Evolutionary conservation across 2,329 filamentous ascomycete genomes (phyloP).

Genomic region (Blastomyces silverae): DNA sequence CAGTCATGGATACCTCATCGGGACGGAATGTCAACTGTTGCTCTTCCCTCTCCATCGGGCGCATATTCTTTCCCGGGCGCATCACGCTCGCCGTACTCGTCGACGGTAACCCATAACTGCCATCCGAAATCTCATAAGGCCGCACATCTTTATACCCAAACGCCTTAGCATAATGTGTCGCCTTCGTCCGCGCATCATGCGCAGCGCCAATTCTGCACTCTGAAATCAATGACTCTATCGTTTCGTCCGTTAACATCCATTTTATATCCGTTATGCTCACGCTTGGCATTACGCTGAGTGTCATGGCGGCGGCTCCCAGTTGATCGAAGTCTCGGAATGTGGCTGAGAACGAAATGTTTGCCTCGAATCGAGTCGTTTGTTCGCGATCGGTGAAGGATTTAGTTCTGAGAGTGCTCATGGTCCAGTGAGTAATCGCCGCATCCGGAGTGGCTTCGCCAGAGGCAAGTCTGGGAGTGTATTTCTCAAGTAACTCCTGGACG

Average conservation of each 20-base stretch:
- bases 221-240: neutral
- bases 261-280: neutral
- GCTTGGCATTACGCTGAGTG: constrained; percentile 5
- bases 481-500: neutral
- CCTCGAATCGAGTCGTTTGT: neutral
- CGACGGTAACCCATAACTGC: neutral
- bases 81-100: neutral
- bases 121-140: neutral
- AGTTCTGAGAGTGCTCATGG: neutral
- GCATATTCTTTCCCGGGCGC: neutral
- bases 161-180: constrained; percentile 5
- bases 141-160: constrained; percentile 7
- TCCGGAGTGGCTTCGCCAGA: neutral
- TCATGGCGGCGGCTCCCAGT: neutral
- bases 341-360: neutral
- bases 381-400: neutral
- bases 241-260: constrained; percentile 10
- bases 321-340: constrained; percentile 9
- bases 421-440: neutral
- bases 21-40: constrained; percentile 1
- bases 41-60: neutral
- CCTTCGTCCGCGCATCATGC: neutral
- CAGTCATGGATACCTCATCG: neutral
- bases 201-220: constrained; percentile 1
- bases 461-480: neutral